A percentile compares a stretch with the other conserved stretches of the same genome.
Evolutionary conservation across 371 early-diverging fungal genomes (phyloP).

Genomic region (Saksenaea oblongispora): DNA sequence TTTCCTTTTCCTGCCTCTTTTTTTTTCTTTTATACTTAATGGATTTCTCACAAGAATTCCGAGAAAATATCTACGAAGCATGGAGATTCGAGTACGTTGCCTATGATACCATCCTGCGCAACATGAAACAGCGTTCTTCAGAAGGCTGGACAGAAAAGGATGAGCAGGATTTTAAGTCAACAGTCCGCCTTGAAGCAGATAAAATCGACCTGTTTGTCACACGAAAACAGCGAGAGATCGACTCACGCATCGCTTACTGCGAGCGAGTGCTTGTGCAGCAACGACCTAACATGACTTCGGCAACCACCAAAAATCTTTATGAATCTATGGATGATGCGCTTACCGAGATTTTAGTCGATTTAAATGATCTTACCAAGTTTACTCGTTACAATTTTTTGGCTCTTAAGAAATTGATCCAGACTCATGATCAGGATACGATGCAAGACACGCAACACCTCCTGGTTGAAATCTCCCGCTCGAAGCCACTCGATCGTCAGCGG

Average conservation of each 20-base stretch:
- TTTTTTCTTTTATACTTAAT: constrained; percentile 38
- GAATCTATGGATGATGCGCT: constrained; percentile 75
- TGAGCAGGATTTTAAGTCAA: constrained; percentile 83
- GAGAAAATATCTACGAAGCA: constrained; percentile 69
- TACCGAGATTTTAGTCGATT: constrained; percentile 78
- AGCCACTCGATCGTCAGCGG: constrained; percentile 39
- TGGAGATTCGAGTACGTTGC: constrained; percentile 87
- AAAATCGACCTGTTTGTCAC: constrained; percentile 66
- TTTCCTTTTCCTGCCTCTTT: constrained; percentile 8
- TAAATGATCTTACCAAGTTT: constrained; percentile 91
- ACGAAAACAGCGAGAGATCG: constrained; percentile 86
- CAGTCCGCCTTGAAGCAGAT: constrained; percentile 85
- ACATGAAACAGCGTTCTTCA: constrained; percentile 61
- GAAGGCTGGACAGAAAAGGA: constrained; percentile 62
- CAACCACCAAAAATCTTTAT: constrained; percentile 28
- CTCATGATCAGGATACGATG: constrained; percentile 74
- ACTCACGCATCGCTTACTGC: constrained; percentile 81
- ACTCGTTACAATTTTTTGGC: constrained; percentile 95
- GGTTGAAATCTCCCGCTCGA: constrained; percentile 31
- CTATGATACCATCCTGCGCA: constrained; percentile 80
- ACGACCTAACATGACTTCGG: constrained; percentile 18
- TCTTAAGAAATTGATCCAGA: constrained; percentile 91
- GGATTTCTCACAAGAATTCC: constrained; percentile 86
- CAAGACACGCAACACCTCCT: constrained; percentile 24
- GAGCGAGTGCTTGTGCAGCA: constrained; percentile 44